Evolutionary conservation across 805 yeast genomes (phyloP).

Genomic region (Metschnikowia anglica): DNA sequence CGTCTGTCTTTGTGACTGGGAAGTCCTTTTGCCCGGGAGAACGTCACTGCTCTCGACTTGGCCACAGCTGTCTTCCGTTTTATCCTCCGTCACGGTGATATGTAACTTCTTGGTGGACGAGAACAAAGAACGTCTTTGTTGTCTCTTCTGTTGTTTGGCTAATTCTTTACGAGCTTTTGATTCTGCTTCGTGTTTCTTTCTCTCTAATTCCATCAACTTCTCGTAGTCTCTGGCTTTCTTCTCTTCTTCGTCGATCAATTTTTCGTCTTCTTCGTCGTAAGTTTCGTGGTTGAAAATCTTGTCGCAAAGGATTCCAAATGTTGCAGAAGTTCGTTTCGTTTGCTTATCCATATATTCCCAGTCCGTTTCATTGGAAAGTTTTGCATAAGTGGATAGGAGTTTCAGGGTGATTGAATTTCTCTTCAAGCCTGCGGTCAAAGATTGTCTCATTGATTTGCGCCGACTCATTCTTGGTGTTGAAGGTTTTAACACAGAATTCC

Average conservation of each 20-base stretch:
- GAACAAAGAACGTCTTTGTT: conserved; percentile 40
- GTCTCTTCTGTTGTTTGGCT: conserved; percentile 46
- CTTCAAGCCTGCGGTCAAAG: conserved; percentile 48
- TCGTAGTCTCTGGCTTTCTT: conserved; percentile 46
- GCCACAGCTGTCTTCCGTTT: conserved; percentile 8
- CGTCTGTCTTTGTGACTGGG: conserved; percentile 40
- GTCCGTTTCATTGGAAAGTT: conserved; percentile 59
- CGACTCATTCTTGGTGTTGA: conserved; percentile 27
- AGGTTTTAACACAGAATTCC: conserved; percentile 24
- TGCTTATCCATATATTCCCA: conserved; percentile 72
- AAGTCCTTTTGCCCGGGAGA: conserved; percentile 35
- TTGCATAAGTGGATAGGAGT: conserved; percentile 70
- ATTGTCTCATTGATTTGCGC: conserved; percentile 39
- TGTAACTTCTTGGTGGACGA: conserved; percentile 39
- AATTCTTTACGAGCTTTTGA: conserved; percentile 46
- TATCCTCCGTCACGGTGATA: conserved; percentile 38
- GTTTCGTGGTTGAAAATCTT: conserved; percentile 70
- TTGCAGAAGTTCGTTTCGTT: conserved; percentile 73
- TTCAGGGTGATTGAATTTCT: conserved; percentile 73
- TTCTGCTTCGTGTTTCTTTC: conserved; percentile 54
- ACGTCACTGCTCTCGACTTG: conserved; percentile 18
- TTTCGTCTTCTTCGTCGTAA: conserved; percentile 49
- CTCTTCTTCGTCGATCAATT: conserved; percentile 43
- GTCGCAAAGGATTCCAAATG: conserved; percentile 76
- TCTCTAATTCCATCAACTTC: conserved; percentile 45